These are phyloP conservation scores for Lipomyces oligophaga DNA, from an alignment of 805 yeast species.

Conservation along the genomic window DNA sequence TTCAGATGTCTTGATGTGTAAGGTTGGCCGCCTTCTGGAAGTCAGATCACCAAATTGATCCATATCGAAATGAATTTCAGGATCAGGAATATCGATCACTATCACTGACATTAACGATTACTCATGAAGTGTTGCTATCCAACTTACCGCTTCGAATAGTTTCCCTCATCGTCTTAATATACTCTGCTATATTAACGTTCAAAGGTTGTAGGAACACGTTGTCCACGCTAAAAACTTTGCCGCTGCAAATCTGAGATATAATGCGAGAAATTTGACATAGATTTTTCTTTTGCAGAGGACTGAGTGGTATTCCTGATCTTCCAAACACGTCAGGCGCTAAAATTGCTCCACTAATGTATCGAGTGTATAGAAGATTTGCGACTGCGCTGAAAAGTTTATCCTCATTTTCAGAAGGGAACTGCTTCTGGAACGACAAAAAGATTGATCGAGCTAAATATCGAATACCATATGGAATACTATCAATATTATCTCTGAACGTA, in stretches of 20 bases:
- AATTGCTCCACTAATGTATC: constrained; percentile 40
- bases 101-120: too few relatives aligned
- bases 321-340: constrained; percentile 48
- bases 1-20: constrained; percentile 39
- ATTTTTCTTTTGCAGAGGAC: constrained; percentile 44
- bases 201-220: constrained; percentile 74
- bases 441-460: constrained; percentile 50
- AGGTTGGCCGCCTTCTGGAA: constrained; percentile 44
- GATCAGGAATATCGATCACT: constrained; percentile 51
- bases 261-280: constrained; percentile 55
- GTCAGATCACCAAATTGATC: constrained; percentile 67
- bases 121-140: neutral
- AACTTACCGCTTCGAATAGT: constrained; percentile 40
- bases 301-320: constrained; percentile 41
- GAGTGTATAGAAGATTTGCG: constrained; percentile 49
- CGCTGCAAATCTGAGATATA: constrained; percentile 59
- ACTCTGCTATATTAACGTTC: constrained; percentile 61
- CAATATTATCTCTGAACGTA: constrained; percentile 45
- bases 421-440: constrained; percentile 36
- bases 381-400: constrained; percentile 60
- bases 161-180: constrained; percentile 46
- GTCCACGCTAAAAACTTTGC: constrained; percentile 59
- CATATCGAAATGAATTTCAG: constrained; percentile 59
- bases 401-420: constrained; percentile 56
- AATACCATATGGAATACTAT: constrained; percentile 50